phyloP scores from a whole-genome alignment of 1,284 basidiomycete genomes.

The Cutaneotrichosporon spelunceum region DNA sequence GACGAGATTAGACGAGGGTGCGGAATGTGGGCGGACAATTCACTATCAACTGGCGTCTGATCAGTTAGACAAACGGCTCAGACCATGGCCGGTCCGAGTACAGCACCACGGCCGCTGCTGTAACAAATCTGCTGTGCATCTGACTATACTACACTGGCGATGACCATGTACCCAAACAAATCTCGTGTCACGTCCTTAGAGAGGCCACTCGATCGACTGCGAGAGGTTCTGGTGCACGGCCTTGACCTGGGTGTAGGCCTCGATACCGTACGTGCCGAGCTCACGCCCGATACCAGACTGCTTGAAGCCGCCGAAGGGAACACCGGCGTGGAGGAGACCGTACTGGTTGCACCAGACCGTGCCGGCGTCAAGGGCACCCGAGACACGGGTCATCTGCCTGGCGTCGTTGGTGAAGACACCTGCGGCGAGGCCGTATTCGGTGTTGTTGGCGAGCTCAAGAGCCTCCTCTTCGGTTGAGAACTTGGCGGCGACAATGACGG shows the following conservation, averaged over 20 bases:
- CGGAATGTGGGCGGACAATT: not conserved
- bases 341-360: slow-evolving; percentile 83
- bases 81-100: too few species aligned
- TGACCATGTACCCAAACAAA: not conserved
- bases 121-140: not conserved
- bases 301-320: slow-evolving; percentile 95
- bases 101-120: too few species aligned
- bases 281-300: slow-evolving; percentile 77
- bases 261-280: slow-evolving; percentile 79
- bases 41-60: too few species aligned
- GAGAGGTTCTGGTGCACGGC: slow-evolving; percentile 72
- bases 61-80: too few species aligned
- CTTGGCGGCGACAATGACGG: slow-evolving; percentile 50
- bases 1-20: not conserved
- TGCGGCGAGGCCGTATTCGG: slow-evolving; percentile 79
- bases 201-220: slow-evolving; percentile 27
- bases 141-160: slow-evolving; percentile 5
- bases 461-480: slow-evolving; percentile 52
- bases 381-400: slow-evolving; percentile 78
- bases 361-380: slow-evolving; percentile 75
- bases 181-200: slow-evolving; percentile 7
- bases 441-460: slow-evolving; percentile 74
- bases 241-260: slow-evolving; percentile 80
- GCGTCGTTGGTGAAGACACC: slow-evolving; percentile 83
- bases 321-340: slow-evolving; percentile 71